phyloP scores from a whole-genome alignment of 73 alveolate genomes.

The Tetrahymena thermophila region DNA sequence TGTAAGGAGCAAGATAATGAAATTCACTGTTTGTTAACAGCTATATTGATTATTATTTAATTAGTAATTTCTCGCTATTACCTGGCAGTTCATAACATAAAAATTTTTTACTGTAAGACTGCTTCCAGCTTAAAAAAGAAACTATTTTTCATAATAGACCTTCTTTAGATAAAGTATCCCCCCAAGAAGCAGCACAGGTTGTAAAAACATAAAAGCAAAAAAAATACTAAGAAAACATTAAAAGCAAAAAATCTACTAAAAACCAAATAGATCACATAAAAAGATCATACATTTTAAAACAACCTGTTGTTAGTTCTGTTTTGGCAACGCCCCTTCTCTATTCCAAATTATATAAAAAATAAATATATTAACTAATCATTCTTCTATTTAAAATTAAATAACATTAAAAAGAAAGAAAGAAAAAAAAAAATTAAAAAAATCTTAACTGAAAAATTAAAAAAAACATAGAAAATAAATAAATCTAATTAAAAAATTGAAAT shows the following conservation, averaged over 20 bases:
- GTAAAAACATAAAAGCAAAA: not conserved
- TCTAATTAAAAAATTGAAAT: not conserved
- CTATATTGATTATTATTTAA: not conserved
- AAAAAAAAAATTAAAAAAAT: not conserved
- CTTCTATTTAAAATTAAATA: not conserved
- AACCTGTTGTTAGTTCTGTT: not conserved
- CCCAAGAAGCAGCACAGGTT: slow-evolving; percentile 6
- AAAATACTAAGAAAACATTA: not conserved
- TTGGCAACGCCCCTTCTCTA: slow-evolving; percentile 1
- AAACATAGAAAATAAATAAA: not conserved
- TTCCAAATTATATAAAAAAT: not conserved
- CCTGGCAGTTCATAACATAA: not conserved
- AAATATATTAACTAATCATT: not conserved
- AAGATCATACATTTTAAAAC: not conserved
- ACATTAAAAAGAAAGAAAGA: not conserved
- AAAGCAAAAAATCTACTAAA: not conserved
- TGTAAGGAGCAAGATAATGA: not conserved
- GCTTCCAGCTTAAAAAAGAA: not conserved
- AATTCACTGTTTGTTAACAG: not conserved
- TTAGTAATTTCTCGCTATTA: not conserved
- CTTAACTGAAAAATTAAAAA: not conserved
- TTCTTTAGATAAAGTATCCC: not conserved
- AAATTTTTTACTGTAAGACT: not conserved
- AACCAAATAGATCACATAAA: not conserved
- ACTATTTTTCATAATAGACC: not conserved